phyloP scores from a whole-genome alignment of 352 stramenopile genomes.

The Hyphochytrium catenoides region DNA sequence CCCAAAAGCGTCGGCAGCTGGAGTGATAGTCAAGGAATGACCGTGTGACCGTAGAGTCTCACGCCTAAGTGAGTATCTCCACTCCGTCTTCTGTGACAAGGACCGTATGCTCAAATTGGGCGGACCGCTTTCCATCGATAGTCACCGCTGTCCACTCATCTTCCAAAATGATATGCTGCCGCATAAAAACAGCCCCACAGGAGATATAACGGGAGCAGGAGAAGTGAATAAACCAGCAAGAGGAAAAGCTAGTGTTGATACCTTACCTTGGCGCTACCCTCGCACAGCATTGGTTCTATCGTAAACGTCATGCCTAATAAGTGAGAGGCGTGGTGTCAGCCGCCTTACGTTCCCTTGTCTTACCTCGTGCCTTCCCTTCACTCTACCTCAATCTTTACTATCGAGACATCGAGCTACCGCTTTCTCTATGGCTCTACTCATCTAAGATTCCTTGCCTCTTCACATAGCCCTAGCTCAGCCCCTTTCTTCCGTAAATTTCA shows the following conservation, averaged over 20 bases:
- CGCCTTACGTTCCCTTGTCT: too few relatives aligned
- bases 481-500: too few relatives aligned
- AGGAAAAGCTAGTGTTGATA: background rate
- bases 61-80: constrained; percentile 87
- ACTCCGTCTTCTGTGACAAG: constrained; percentile 80
- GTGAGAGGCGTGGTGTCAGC: background rate
- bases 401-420: constrained; percentile 24
- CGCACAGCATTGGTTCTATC: constrained; percentile 90
- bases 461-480: too few relatives aligned
- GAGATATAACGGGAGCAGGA: too few relatives aligned
- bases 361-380: too few relatives aligned
- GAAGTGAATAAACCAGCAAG: background rate
- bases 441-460: too few relatives aligned
- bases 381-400: constrained; percentile 20
- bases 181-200: too few relatives aligned
- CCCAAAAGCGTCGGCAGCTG: too few relatives aligned
- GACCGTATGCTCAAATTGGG: constrained; percentile 95
- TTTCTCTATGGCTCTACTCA: too few relatives aligned
- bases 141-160: constrained; percentile 93
- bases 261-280: constrained; percentile 53
- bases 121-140: constrained; percentile 67
- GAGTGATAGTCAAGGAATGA: too few relatives aligned
- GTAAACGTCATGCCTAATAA: constrained; percentile 88
- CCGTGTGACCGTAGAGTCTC: too few relatives aligned
- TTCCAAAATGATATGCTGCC: constrained; percentile 41